Base-by-base conservation (phyloP, 2,329 filamentous ascomycete genomes). In the Talaromyces amestolkiae region DNA sequence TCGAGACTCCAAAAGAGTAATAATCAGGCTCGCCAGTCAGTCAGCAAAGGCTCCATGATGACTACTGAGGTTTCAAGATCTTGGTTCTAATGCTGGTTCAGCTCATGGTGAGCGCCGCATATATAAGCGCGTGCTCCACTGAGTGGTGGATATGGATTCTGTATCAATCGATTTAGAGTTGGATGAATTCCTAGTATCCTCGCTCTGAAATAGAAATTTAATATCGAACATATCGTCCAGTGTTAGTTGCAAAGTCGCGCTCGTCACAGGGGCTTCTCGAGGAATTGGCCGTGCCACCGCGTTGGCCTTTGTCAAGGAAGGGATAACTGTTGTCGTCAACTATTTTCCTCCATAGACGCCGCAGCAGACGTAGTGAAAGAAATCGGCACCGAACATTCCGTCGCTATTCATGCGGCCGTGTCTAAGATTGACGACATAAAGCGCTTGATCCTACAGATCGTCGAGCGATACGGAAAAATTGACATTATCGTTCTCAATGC, bases 401-500 rank as follows among this genome's bases (percentile, higher is more conserved):
- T 85, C 27, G 82, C 84, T 24, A 78, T 90, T 22, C 81, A 86
- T 75, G 86, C 85, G 1, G 81, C 89, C 69, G 84, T 79, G 4
- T 78, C 79, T 41, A 80, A 76, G 37, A 68, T 86, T 6, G 33
- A 72, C 0, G 83, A 81, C 11, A 78, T 86, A 63, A 78, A 80
- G n/a, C 73, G 72, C 19, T 77, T 89, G 6, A 79, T 89, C 17
- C 72, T 79, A 2, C 75, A 77, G 3, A 79, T 83, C 0, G 78
- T 88, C 1, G 69, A 76, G 2, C 78, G 77, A 53, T 87, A 84
- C 68, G 82, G 83, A 19, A 81, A 80, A 66, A 83, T 89, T 68
- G 86, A 89, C 75, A 81, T 87, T 45, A 67, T 89, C 2, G 77
- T 89, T 53, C 78, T 82, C 3, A 87, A 86, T 68, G 85, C 86